Percentiles rank a stretch among this genome's conserved stretches.
Evolutionary conservation across 257 asterid species (phyloP).

Genomic region (Anisodus acutangulus): DNA sequence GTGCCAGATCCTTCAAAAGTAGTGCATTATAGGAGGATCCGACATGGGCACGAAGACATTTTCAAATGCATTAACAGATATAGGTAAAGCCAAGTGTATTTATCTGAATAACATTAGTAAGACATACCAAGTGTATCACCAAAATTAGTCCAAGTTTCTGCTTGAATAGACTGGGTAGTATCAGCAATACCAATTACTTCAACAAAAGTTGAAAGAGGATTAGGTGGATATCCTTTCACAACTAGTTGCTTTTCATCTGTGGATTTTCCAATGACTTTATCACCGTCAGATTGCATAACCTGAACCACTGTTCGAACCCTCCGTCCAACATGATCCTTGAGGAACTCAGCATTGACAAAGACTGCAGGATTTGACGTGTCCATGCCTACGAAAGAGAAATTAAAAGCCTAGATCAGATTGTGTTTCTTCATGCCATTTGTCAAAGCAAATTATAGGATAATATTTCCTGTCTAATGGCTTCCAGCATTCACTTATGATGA

Average conservation of each 20-base stretch:
- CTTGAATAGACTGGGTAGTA: constrained; percentile 59
- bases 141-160: constrained; percentile 84
- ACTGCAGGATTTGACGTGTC: constrained; percentile 86
- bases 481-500: neutral
- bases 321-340: constrained; percentile 64
- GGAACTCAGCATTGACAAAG: constrained; percentile 76
- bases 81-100: neutral
- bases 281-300: constrained; percentile 71
- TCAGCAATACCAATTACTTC: constrained; percentile 96
- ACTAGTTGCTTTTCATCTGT: constrained; percentile 75
- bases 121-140: constrained; percentile 75
- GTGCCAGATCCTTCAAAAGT: too few species aligned
- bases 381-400: constrained; percentile 44
- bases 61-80: neutral
- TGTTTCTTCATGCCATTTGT: neutral
- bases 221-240: constrained; percentile 69
- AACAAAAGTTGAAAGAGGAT: constrained; percentile 65
- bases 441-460: neutral
- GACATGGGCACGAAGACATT: too few species aligned
- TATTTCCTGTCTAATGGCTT: neutral
- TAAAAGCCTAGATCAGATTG: neutral
- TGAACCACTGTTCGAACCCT: constrained; percentile 81
- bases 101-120: neutral
- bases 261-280: constrained; percentile 73
- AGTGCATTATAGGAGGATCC: too few species aligned